These are phyloP conservation scores for Tetrapyrgos nigripes DNA, from an alignment of 1,284 basidiomycete genomes.

Conservation along the genomic window DNA sequence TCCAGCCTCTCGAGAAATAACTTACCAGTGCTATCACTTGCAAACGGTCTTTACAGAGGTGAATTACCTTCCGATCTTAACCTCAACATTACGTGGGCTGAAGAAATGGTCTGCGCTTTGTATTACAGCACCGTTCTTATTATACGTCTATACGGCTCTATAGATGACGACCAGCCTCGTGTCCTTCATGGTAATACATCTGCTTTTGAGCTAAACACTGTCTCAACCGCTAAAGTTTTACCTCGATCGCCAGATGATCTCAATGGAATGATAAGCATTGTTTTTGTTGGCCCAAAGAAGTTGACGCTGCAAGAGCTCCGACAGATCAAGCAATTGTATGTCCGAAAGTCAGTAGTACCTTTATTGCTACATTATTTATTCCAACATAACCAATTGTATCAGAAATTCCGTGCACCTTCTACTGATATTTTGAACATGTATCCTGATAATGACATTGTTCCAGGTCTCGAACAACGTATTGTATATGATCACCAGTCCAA, in stretches of 20 bases:
- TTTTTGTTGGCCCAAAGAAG: conserved; percentile 30
- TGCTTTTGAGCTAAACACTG: conserved; percentile 24
- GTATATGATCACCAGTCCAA: conserved; percentile 14
- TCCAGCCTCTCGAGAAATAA: no score
- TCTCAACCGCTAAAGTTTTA: conserved; percentile 27
- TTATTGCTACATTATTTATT: background rate
- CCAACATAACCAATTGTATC: background rate
- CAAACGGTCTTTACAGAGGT: conserved; percentile 22
- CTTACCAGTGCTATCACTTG: conserved; percentile 13
- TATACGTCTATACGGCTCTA: conserved; percentile 15
- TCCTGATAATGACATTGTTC: conserved; percentile 22
- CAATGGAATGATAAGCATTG: conserved; percentile 26
- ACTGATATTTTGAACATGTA: conserved; percentile 21
- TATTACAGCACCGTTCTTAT: conserved; percentile 26
- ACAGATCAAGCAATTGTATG: conserved; percentile 13
- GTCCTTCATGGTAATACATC: conserved; percentile 15
- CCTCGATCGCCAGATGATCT: conserved; percentile 26
- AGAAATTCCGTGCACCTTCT: conserved; percentile 3
- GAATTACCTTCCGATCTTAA: conserved; percentile 18
- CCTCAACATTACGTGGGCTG: conserved; percentile 19
- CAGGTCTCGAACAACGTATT: conserved; percentile 20
- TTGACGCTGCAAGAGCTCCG: conserved; percentile 6
- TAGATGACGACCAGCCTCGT: background rate
- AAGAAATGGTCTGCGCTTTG: conserved; percentile 26
- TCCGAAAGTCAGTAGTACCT: background rate